Evolutionary conservation across 805 yeast genomes (phyloP), one percentile per base, ranked within the genome.

Genomic region (Candida mattraensis): DNA sequence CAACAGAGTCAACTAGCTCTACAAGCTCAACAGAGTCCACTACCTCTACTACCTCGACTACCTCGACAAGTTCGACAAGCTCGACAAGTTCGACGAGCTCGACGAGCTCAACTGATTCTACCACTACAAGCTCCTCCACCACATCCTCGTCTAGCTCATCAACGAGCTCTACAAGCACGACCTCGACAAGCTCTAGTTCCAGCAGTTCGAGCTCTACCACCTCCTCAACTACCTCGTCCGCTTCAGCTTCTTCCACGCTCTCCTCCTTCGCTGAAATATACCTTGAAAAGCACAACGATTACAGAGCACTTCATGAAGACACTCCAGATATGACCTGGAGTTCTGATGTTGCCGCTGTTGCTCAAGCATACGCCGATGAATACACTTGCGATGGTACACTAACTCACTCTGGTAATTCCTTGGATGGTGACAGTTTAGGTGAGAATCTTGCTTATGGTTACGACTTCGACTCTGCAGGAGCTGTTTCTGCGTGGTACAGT

Each of bases 381-480:
- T 80, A 80, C 58, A 63, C 69, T 25, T 83, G 87, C 58, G 64
- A 68, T 47, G 78, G 80, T 15, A 57, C 60, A 12, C 63, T 86
- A 40, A 62, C 64, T 14, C 95, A 85, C 60, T 80, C 89, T 1
- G 67, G 70, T 24, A 80, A 82, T 10, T 72, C 72, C 12, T 50
- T 47, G 35, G 27, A 56, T 5, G 68, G 72, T 24, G 74, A 80
- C 2, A 73, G 74, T 14, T 37, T 59, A 21, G 95, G 95, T 37
- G 94, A 85, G 58, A 85, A 85, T 63, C 67, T 85, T 40, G 94
- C 93, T n/a, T 68, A 78, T 24, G 95, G 95, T 18, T 81, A 70
- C 57, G 49, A 68, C 54, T 57, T 56, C 24, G 23, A 31, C 7
- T 50, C 63, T 31, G 60, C 76, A 4, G 80, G 74, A 3, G 84